phyloP scores from a whole-genome alignment of 2,329 filamentous ascomycete genomes.

The Colletotrichum sp. region DNA sequence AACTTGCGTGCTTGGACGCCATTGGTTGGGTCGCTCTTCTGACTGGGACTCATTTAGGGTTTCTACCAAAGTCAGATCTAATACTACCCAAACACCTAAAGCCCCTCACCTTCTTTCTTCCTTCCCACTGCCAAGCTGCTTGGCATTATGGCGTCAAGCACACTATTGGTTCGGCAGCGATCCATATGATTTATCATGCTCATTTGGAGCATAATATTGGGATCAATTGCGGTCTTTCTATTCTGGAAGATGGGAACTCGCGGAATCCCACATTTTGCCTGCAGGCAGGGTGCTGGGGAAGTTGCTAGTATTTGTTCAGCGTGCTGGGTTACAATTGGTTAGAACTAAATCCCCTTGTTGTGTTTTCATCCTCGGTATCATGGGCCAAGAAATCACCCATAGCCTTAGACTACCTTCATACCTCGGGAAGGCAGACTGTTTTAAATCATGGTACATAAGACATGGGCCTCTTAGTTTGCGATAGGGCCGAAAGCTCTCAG shows the following conservation, averaged over 20 bases:
- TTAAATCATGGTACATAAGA: background rate
- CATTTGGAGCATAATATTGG: rapidly evolving
- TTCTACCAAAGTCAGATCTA: background rate
- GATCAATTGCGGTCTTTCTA: background rate
- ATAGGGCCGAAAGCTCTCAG: background rate
- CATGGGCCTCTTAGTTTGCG: rapidly evolving
- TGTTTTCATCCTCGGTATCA: background rate
- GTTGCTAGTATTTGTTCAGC: rapidly evolving
- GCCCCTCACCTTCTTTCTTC: background rate
- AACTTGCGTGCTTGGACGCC: background rate
- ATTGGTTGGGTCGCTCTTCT: background rate
- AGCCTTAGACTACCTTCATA: rapidly evolving
- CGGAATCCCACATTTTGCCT: background rate
- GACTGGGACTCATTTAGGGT: background rate
- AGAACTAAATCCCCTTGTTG: background rate
- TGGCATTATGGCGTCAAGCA: background rate
- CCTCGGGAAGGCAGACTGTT: background rate
- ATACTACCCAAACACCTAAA: background rate
- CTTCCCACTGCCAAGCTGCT: background rate
- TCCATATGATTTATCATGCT: background rate
- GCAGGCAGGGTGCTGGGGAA: background rate
- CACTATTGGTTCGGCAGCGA: background rate
- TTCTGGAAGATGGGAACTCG: rapidly evolving
- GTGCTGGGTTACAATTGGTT: background rate
- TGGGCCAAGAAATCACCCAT: rapidly evolving